Base-by-base conservation (phyloP, 176 grass and related monocot genomes). In the Oryza punctata region DNA sequence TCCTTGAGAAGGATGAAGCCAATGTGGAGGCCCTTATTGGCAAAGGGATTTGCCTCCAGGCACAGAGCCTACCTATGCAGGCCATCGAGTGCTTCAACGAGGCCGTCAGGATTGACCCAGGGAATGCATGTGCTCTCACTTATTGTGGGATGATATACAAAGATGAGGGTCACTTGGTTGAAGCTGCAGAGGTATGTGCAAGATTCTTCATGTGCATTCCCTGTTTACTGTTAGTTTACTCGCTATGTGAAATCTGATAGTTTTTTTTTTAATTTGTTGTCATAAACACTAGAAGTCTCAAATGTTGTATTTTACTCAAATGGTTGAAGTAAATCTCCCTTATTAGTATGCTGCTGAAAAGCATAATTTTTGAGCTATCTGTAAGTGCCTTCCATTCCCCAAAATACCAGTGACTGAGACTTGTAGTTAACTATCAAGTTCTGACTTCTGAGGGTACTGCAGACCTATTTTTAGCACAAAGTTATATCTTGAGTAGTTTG, bases 111-210 rank as follows among this genome's bases (percentile, higher is more conserved):
- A 79, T 87, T 0, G 93, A 99, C 45, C 93, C 97, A 41, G 70
- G 67, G 30, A 99, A 99, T 40, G 97, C 89, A 0, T 87, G 91
- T 7, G 97, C 97, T 73, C 93, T 99, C 33, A 99, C 93, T 3
- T 91, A 96, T 45, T 99, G 97, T 66, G 97, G 97, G 67, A 92
- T 96, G 72, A 94, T 99, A 71, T 96, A 92, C 74, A 99, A 99
- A 79, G 93, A 96, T n/a, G 97, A 99, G 76, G 97, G 97, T 66
- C 93, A 91, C 84, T 80, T 99, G 37, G 83, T 92, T 24, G 93
- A 99, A 78, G 97, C 97, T 79, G 89, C 91, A 30, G 97, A 99
- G 93, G 97, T 99, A 93, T 41, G 65, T 38, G 30, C 10, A 79
- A 45, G 10, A 47, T 73, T 47, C 59, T 26, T 76, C 26, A 32